Percentiles rank a stretch among this genome's conserved stretches.
Evolutionary conservation across 805 yeast genomes (phyloP).

Genomic region (Blastobotrys robertii): DNA sequence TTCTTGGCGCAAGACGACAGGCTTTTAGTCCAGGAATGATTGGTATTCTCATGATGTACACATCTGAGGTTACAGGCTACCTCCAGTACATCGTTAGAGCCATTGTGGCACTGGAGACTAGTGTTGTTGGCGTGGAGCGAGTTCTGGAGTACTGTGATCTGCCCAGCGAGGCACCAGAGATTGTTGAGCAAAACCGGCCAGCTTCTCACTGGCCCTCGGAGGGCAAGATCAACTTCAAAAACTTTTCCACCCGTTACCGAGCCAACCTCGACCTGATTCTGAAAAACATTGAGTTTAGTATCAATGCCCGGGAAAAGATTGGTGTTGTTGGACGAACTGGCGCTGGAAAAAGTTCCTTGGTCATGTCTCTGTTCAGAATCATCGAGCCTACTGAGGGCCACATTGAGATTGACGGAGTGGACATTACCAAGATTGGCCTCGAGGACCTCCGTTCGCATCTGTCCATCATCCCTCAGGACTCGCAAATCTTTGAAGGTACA

Average conservation of each 20-base stretch:
- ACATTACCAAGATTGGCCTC: constrained; percentile 61
- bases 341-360: constrained; percentile 85
- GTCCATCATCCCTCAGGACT: constrained; percentile 88
- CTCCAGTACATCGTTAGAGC: constrained; percentile 96
- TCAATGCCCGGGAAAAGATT: constrained; percentile 70
- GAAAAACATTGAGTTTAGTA: constrained; percentile 51
- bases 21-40: constrained; percentile 71
- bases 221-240: constrained; percentile 57
- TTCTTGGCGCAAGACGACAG: constrained; percentile 55
- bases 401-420: constrained; percentile 60
- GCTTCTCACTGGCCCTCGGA: constrained; percentile 58
- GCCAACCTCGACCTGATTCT: constrained; percentile 71
- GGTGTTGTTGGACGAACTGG: constrained; percentile 98
- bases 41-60: constrained; percentile 89
- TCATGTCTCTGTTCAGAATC: constrained; percentile 74
- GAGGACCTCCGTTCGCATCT: constrained; percentile 66
- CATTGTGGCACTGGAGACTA: constrained; percentile 98
- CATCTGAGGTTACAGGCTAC: constrained; percentile 85
- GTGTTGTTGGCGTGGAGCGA: constrained; percentile 94
- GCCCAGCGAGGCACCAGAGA: constrained; percentile 73
- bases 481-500: constrained; percentile 84
- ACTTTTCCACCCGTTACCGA: constrained; percentile 81
- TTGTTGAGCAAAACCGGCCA: constrained; percentile 59
- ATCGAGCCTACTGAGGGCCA: constrained; percentile 69
- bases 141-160: constrained; percentile 78